Base-by-base conservation (phyloP, 495 filamentous ascomycete genomes). In the Penicillium angulare region DNA sequence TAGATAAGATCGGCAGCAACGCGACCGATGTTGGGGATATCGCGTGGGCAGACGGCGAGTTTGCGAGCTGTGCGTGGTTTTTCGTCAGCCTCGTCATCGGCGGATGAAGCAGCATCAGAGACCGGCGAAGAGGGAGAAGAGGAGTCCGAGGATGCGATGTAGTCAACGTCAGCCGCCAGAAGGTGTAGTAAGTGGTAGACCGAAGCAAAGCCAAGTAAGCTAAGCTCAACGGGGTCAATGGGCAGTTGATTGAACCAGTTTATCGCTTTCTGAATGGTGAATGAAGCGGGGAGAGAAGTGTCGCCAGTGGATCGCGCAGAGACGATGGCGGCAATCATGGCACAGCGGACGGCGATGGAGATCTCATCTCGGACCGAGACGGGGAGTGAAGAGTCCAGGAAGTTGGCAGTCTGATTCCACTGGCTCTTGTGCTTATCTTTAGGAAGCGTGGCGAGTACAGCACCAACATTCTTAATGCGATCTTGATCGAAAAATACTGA, bases 151-250 rank as follows among this genome's bases (percentile, higher is more conserved):
- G 66, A 67, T 5, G 62, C 68, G 20, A 74, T 52, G 21, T 74
- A 77, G 35, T 82, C 72, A 40, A 86, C 82, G 20, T 76, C 75
- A 9, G 73, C 71, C 3, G 79, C 67, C 5, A 78, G 65, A 32
- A 76, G 66, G 39, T 81, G 80, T 59, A 93, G 81, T 9, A 95
- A 63, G 49, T 85, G 83, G 66, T 86, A 92, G 15, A 83, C 82
- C 1, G 89, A 82, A 0, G 86, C 82, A 41, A 88, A 93, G 15
- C 86, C 87, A n/a, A 96, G 75, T 7, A 93, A 75, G 9, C 86
- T 88, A 21, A 85, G 69, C 32, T 77, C 74, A 17, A 79, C 59
- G 0, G 73, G 70, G 43, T 76, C 72, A 9, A 77, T 64, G 1
- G 74, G 72, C 15, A 77, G 54, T 46, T 73, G 65, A 38, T 71